Conservation (phyloP, 441 rosid species). For the Adansonia madagascariensis region DNA sequence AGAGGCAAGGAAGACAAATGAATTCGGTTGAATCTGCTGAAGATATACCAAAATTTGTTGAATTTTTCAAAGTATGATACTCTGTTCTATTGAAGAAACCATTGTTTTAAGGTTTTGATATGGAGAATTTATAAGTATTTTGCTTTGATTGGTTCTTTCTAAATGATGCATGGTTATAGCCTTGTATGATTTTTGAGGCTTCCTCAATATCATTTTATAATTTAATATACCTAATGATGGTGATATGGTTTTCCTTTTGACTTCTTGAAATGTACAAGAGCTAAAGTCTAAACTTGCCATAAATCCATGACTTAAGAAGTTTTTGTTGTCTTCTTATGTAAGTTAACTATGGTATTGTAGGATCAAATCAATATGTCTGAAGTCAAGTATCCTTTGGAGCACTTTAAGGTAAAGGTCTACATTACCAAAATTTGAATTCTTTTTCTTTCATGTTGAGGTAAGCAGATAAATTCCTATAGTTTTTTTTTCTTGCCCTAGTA, state of each 20-base stretch:
- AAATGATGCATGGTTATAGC: neutral
- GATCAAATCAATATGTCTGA: slow-evolving; percentile 94
- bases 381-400: slow-evolving; percentile 80
- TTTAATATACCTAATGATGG: neutral
- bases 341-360: slow-evolving; percentile 45
- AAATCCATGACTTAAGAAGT: slow-evolving; percentile 4
- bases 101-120: slow-evolving; percentile 16
- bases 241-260: neutral
- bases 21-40: slow-evolving; percentile 75
- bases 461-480: neutral
- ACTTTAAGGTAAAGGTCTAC: slow-evolving; percentile 66
- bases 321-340: neutral
- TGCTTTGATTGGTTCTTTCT: neutral
- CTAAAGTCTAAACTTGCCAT: slow-evolving; percentile 5
- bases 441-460: slow-evolving; percentile 3
- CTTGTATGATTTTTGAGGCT: neutral
- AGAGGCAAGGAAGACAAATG: slow-evolving; percentile 89
- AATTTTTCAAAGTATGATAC: slow-evolving; percentile 68
- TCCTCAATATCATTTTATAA: neutral
- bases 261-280: slow-evolving; percentile 9
- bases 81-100: slow-evolving; percentile 17
- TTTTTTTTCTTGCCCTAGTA: neutral
- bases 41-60: slow-evolving; percentile 76
- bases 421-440: slow-evolving; percentile 2
- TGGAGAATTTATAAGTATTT: slow-evolving; percentile 20